Evolutionary conservation across 2,329 filamentous ascomycete species (phyloP).

Genomic region (Zopfia rhizophila): DNA sequence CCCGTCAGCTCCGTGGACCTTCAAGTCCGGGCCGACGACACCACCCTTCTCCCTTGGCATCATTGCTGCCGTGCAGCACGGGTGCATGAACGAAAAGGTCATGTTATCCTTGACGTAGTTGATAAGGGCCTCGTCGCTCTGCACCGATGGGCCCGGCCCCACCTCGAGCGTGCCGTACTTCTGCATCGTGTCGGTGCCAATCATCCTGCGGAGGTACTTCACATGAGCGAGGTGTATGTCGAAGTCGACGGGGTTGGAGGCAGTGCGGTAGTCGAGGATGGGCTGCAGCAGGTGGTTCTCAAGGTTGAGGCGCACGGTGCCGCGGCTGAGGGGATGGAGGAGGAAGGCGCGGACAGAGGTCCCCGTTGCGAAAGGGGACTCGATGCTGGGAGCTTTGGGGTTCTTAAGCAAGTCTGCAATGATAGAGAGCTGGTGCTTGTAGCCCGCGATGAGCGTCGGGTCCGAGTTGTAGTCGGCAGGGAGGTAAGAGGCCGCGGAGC

Average conservation of each 20-base stretch:
- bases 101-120: background rate
- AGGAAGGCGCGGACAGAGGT: conserved; percentile 3
- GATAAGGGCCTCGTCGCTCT: background rate
- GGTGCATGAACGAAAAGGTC: conserved; percentile 11
- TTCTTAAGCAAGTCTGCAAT: conserved; percentile 11
- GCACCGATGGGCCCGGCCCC: too few species aligned
- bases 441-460: conserved; percentile 13
- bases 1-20: conserved; percentile 29
- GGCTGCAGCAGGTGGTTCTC: conserved; percentile 29
- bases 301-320: conserved; percentile 35
- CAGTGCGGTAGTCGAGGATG: conserved; percentile 39
- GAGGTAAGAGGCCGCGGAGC: conserved; percentile 3
- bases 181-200: too few species aligned
- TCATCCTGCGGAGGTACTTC: too few species aligned
- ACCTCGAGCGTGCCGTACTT: too few species aligned
- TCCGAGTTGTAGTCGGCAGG: conserved; percentile 9
- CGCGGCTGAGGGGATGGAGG: conserved; percentile 28
- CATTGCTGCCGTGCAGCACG: conserved; percentile 34
- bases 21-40: conserved; percentile 28
- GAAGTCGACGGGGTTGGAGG: conserved; percentile 38
- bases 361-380: conserved; percentile 15
- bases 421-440: conserved; percentile 12
- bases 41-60: conserved; percentile 30
- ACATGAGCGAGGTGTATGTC: conserved; percentile 24
- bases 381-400: conserved; percentile 10